Base-by-base conservation (phyloP, 345 rosid genomes). In the Salix arbutifolia region DNA sequence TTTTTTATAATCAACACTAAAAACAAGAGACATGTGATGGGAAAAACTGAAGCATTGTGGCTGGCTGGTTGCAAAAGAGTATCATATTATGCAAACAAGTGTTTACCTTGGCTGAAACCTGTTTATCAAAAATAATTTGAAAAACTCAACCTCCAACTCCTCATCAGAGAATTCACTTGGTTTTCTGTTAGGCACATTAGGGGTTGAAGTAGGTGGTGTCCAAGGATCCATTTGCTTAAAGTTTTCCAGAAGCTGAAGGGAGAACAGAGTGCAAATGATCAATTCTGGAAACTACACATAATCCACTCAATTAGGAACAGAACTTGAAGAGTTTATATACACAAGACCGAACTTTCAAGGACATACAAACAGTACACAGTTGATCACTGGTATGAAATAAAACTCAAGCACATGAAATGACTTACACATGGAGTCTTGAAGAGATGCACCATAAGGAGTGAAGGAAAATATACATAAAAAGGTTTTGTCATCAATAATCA, bases 81-180 rank as follows among this genome's bases (percentile, higher is more conserved):
- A 37, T 68, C 25, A 16, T 21, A 9, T 28, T 19, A 74, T 19
- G 69, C 33, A 78, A 33, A 69, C 73, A 75, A 78, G 31, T 38
- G 38, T 65, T 76, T 81, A 94, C 97, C 91, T 85, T 71, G 90
- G 85, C 37, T 71, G 38, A 84, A 94, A 91, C 76, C 95, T 83
- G 35, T 83, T 76, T 6, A 46, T 78, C 85, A 90, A 82, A 87
- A 88, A 90, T 67, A 83, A 79, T 11, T 76, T 61, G 74, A 92
- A 89, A 46, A 94, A 85, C 77, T 91, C 88, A 69, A 77, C 81
- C 81, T 92, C 97, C 67, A 92, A 71, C 69, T 85, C 89, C 19
- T 84, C 72, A 21, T 76, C 80, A n/a, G 89, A 82, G 70, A 88
- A 69, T 10, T 88, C 80, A 10, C 73, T 72, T n/a, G 93, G 93